A percentile compares a stretch with the other conserved stretches of the same genome.
phyloP scores from a whole-genome alignment of 352 stramenopile species.

The Phytophthora constricta region DNA sequence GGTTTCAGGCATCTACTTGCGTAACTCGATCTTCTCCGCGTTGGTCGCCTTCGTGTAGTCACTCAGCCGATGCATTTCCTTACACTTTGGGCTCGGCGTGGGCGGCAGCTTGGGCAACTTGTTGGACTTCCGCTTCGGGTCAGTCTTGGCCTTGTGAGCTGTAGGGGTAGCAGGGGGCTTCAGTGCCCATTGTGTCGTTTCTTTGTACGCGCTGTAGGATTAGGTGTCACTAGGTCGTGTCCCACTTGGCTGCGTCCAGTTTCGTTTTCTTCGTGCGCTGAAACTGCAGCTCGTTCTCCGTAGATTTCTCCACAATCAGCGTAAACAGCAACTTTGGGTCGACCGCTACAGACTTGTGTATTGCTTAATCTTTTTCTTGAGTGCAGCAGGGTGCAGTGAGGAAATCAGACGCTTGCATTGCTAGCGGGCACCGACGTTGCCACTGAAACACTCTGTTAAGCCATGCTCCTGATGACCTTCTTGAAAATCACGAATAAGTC shows the following conservation, averaged over 20 bases:
- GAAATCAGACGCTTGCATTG: slow-evolving; percentile 1
- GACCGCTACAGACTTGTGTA: background rate
- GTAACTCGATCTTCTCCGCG: background rate
- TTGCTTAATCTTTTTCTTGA: slow-evolving; percentile 5
- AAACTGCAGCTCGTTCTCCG: slow-evolving; percentile 3
- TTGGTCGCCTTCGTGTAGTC: background rate
- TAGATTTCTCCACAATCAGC: background rate
- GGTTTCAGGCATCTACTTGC: background rate
- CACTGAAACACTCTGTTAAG: background rate
- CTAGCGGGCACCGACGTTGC: background rate
- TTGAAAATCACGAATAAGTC: slow-evolving; percentile 3
- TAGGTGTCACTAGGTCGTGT: background rate
- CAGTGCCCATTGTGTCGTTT: no score
- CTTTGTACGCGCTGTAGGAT: no score
- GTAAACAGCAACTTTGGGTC: background rate
- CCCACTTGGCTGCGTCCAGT: background rate
- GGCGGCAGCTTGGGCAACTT: background rate
- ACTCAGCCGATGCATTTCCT: slow-evolving; percentile 1
- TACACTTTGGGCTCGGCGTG: background rate
- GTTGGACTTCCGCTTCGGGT: background rate
- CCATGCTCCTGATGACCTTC: slow-evolving; percentile 5
- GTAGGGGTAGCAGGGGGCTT: no score
- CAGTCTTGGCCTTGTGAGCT: background rate
- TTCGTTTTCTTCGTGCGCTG: background rate
- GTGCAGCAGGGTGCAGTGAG: background rate